Conservation (phyloP, 2,329 filamentous ascomycete species). For the Capronia americana region DNA sequence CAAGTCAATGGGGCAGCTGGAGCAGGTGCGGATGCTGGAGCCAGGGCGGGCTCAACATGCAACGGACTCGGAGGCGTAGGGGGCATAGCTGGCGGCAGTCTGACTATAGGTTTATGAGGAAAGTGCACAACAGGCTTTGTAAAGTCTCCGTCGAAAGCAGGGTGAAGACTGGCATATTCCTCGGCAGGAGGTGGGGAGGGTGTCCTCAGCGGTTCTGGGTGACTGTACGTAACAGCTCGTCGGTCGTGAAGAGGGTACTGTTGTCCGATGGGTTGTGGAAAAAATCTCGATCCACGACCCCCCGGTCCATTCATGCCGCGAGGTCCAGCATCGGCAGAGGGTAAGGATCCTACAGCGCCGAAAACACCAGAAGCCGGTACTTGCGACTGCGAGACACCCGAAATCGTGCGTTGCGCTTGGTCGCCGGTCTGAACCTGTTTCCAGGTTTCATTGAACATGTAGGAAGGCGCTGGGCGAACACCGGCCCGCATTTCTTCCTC, state of each 20-base stretch:
- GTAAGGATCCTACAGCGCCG: slow-evolving; percentile 46
- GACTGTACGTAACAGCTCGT: slow-evolving; percentile 45
- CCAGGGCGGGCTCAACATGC: slow-evolving; percentile 28
- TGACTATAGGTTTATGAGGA: slow-evolving; percentile 75
- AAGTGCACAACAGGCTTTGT: slow-evolving; percentile 63
- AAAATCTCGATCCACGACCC: slow-evolving; percentile 56
- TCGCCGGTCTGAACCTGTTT: slow-evolving; percentile 53
- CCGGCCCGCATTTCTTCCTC: slow-evolving; percentile 47
- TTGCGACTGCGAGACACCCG: slow-evolving; percentile 47
- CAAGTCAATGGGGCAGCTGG: slow-evolving; percentile 44
- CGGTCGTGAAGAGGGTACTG: slow-evolving; percentile 41
- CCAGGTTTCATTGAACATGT: slow-evolving; percentile 55
- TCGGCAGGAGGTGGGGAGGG: slow-evolving; percentile 65
- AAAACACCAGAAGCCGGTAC: slow-evolving; percentile 46
- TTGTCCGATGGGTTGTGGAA: slow-evolving; percentile 44
- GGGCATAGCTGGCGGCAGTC: slow-evolving; percentile 63
- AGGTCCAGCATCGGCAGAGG: slow-evolving; percentile 47
- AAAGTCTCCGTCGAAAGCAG: slow-evolving; percentile 59
- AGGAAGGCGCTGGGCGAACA: slow-evolving; percentile 44
- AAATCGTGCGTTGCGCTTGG: slow-evolving; percentile 49
- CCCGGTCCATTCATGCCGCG: slow-evolving; percentile 46
- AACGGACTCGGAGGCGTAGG: slow-evolving; percentile 37
- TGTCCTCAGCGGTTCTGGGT: slow-evolving; percentile 46
- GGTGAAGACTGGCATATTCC: slow-evolving; percentile 59
- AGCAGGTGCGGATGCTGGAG: slow-evolving; percentile 28